phyloP scores from a whole-genome alignment of 768 basidiomycete species.

The Psilocybe sp. region DNA sequence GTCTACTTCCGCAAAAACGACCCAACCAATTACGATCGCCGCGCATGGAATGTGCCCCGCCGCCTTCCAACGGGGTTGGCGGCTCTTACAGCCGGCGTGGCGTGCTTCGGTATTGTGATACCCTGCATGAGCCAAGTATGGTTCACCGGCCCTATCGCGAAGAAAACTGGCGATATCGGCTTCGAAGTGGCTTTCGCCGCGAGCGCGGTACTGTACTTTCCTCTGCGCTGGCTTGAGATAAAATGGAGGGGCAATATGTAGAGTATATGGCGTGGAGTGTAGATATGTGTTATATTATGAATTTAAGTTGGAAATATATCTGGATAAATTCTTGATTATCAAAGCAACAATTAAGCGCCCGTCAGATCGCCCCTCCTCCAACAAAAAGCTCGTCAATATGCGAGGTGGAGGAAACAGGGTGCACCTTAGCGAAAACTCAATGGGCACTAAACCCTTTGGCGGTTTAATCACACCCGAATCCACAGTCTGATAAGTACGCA shows the following conservation, averaged over 20 bases:
- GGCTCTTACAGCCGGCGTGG: slow-evolving; percentile 50
- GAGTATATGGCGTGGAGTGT: slow-evolving; percentile 1
- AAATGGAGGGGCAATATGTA: slow-evolving; percentile 19
- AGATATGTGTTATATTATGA: background rate
- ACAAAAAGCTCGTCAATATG: no score
- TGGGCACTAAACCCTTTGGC: no score
- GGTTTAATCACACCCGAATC: no score
- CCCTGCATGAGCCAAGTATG: slow-evolving; percentile 75
- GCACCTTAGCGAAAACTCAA: no score
- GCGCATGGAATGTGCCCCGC: slow-evolving; percentile 53
- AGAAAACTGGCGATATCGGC: slow-evolving; percentile 73
- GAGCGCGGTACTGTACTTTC: slow-evolving; percentile 53
- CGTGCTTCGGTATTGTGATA: slow-evolving; percentile 57
- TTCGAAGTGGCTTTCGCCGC: slow-evolving; percentile 69
- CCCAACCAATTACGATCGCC: slow-evolving; percentile 49
- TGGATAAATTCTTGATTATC: no score
- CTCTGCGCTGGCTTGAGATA: slow-evolving; percentile 51
- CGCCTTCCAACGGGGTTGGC: slow-evolving; percentile 67
- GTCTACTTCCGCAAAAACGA: slow-evolving; percentile 57
- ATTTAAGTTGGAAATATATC: no score
- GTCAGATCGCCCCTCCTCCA: no score
- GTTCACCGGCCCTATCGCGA: slow-evolving; percentile 74
- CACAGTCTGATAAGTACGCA: no score
- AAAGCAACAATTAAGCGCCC: no score
- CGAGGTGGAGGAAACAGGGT: no score